Base-by-base conservation (phyloP, 768 basidiomycete species). In the Megacollybia marginata region DNA sequence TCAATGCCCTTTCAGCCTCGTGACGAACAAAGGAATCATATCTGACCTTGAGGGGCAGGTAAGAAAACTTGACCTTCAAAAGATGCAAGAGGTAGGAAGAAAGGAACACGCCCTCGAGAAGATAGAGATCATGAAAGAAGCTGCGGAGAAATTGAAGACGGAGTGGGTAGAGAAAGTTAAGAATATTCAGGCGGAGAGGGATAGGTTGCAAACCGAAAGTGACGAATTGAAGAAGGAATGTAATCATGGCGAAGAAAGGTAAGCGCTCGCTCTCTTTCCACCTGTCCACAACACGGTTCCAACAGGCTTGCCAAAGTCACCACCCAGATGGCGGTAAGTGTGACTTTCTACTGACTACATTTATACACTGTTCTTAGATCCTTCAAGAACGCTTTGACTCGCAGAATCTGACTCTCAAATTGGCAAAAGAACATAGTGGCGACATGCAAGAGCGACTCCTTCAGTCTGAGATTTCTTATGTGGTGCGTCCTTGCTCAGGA, bases 301-400 rank as follows among this genome's bases (percentile, higher is more conserved):
- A 15, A 9, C n/a, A 52, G 51, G 32, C 35, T 44, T 20, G 42
- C 15, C 15, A 28, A 48, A 19, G 36, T 16, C 7, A 43, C 3
- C 28, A 18, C 16, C 15, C 47, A 38, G 20, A 16, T 40, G 5
- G 15, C 40, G 19, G 51, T 52, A 19, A 44, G 47, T 47, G 16
- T 23, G 16, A 18, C 15, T 15, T 15, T n/a, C 23, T 45, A 9
- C 44, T 45, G 18, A 28, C 11, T 15, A 19, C 20, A 47, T 28
- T 49, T 4, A 16, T 43, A 42, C 16, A 9, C 32, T 11, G 15
- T 2, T 33, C n/a, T 34, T 52, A 79, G 73, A 61, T 70, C 34
- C 65, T 82, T 13, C 76, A 83, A 57, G 80, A 85, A 48, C 73
- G 80, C 20, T 78, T 76, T 47, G 82, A 85, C 11, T 73, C 79